Evolutionary conservation across 2,329 filamentous ascomycete genomes (phyloP).

Genomic region (Aspergillus sp.): DNA sequence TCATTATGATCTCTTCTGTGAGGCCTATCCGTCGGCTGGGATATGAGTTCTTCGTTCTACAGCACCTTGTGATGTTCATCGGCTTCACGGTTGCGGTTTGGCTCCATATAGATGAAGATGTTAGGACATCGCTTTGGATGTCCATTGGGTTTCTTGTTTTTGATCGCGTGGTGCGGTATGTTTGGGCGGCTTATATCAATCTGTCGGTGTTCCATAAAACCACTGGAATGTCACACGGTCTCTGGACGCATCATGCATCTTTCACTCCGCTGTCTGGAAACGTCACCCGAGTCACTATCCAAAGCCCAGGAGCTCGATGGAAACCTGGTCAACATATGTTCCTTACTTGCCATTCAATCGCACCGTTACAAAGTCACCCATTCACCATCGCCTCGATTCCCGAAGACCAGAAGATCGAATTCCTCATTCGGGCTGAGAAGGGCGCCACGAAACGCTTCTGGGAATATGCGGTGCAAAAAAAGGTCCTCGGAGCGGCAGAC

Average conservation of each 20-base stretch:
- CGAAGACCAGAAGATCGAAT: constrained; percentile 56
- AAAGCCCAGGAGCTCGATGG: constrained; percentile 58
- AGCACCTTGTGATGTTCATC: constrained; percentile 53
- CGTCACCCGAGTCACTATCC: constrained; percentile 57
- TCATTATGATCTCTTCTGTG: constrained; percentile 52
- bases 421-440: constrained; percentile 55
- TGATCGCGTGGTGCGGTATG: constrained; percentile 43
- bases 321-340: constrained; percentile 64
- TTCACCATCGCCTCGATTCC: constrained; percentile 63
- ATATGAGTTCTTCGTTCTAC: constrained; percentile 57
- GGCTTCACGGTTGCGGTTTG: constrained; percentile 51
- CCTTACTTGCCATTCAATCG: constrained; percentile 56
- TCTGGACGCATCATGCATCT: constrained; percentile 45
- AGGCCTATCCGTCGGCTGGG: constrained; percentile 49
- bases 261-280: constrained; percentile 54
- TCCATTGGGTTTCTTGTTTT: constrained; percentile 48
- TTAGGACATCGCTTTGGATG: constrained; percentile 48
- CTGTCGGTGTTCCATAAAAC: constrained; percentile 41
- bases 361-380: constrained; percentile 62
- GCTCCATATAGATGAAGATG: constrained; percentile 48
- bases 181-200: constrained; percentile 41
- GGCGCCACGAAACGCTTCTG: constrained; percentile 55
- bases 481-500: constrained; percentile 21
- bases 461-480: constrained; percentile 45
- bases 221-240: constrained; percentile 1